These are phyloP conservation scores for Aspergillus sclerotioniger DNA, from an alignment of 495 filamentous ascomycete genomes.

Conservation along the genomic window DNA sequence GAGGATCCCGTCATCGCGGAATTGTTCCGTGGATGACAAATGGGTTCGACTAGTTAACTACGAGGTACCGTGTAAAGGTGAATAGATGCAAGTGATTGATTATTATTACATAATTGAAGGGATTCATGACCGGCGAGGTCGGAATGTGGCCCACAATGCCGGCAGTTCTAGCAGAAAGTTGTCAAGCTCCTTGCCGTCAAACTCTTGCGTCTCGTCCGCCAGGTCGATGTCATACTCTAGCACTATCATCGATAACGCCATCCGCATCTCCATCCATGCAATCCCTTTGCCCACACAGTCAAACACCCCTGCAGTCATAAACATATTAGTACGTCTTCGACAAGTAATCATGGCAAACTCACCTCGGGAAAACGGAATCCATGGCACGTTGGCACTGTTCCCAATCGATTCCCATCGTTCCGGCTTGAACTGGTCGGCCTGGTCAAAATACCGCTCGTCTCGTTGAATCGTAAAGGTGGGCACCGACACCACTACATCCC, in stretches of 20 bases:
- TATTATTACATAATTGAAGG: too few species aligned
- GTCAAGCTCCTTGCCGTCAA: background rate
- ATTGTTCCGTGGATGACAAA: too few species aligned
- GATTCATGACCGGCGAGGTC: background rate
- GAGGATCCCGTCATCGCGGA: too few species aligned
- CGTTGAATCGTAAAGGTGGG: conserved; percentile 33
- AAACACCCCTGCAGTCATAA: background rate
- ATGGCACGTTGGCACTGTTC: conserved; percentile 45
- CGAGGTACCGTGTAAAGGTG: too few species aligned
- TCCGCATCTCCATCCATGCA: conserved; percentile 11
- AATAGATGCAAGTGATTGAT: too few species aligned
- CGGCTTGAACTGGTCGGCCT: conserved; percentile 48
- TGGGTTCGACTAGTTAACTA: too few species aligned
- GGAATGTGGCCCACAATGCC: background rate
- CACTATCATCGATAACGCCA: conserved; percentile 3
- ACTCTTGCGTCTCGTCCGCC: background rate
- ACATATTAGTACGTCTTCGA: background rate
- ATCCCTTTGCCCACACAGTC: conserved; percentile 9
- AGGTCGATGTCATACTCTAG: conserved; percentile 1
- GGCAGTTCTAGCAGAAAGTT: background rate
- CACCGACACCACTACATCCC: conserved; percentile 25
- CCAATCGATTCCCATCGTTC: conserved; percentile 50
- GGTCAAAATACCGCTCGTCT: conserved; percentile 35
- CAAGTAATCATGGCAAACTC: background rate
- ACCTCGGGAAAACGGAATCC: conserved; percentile 51